Conservation (phyloP, 1,284 basidiomycete genomes). For the Agroathelia rolfsii region DNA sequence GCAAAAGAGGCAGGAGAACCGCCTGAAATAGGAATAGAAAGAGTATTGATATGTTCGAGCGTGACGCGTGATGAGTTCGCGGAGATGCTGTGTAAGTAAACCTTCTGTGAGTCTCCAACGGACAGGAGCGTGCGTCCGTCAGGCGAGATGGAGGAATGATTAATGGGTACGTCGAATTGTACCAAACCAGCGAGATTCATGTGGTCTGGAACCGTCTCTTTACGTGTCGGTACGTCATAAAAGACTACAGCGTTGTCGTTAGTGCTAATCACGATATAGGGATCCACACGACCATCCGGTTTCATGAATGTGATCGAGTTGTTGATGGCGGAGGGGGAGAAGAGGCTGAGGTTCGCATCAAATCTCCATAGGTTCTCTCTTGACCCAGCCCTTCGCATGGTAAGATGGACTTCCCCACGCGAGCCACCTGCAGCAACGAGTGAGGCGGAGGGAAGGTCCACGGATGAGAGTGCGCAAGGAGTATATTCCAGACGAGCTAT, state of each 20-base stretch:
- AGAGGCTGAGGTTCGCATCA: constrained; percentile 19
- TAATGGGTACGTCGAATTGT: constrained; percentile 57
- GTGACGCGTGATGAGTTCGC: constrained; percentile 46
- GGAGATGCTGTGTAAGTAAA: constrained; percentile 64
- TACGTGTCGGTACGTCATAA: constrained; percentile 54
- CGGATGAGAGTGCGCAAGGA: constrained; percentile 61
- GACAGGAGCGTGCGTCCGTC: constrained; percentile 77
- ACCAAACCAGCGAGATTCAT: constrained; percentile 45
- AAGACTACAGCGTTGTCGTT: constrained; percentile 75
- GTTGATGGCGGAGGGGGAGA: constrained; percentile 38
- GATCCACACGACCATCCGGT: constrained; percentile 51
- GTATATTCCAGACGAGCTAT: constrained; percentile 49
- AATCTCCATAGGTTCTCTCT: too few relatives aligned
- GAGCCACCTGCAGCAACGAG: constrained; percentile 80
- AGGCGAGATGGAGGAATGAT: constrained; percentile 72
- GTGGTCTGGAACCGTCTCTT: constrained; percentile 29
- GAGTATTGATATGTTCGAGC: constrained; percentile 46
- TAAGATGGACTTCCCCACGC: constrained; percentile 70
- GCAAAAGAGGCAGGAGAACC: constrained; percentile 61
- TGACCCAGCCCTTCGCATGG: constrained; percentile 29
- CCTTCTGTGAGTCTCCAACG: constrained; percentile 78
- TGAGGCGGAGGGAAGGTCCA: constrained; percentile 43
- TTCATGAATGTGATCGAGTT: constrained; percentile 71
- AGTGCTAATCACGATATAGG: constrained; percentile 73
- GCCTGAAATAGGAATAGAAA: constrained; percentile 46